Percentiles rank a stretch among this genome's conserved stretches.
phyloP scores from a whole-genome alignment of 176 grass and related monocot genomes.

The Eragrostis nindensis region DNA sequence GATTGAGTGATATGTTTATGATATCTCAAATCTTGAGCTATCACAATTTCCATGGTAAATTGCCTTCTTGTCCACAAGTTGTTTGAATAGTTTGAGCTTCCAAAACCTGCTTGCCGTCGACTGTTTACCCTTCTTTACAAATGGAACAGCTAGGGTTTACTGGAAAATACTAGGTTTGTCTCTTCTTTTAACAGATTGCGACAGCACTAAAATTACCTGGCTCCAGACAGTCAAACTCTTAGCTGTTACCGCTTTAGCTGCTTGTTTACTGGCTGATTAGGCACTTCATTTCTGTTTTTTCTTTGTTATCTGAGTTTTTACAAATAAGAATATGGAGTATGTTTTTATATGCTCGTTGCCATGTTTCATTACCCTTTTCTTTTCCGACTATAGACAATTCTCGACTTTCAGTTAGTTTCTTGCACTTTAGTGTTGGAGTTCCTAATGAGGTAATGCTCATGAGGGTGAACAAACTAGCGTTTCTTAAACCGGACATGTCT shows the following conservation, averaged over 20 bases:
- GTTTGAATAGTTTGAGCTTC: constrained; percentile 15
- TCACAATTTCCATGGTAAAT: not conserved
- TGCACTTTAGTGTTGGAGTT: not conserved
- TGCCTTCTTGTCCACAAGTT: not conserved
- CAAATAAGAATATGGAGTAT: not conserved
- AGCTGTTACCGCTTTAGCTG: not conserved
- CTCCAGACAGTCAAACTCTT: not conserved
- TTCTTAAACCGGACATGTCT: constrained; percentile 9
- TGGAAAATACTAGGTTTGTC: not conserved
- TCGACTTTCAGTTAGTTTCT: not conserved
- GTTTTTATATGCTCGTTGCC: not conserved
- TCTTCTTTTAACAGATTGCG: not conserved
- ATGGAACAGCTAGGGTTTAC: not conserved
- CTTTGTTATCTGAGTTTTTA: not conserved
- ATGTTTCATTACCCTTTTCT: not conserved
- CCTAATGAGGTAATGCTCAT: not conserved
- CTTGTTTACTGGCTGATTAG: not conserved
- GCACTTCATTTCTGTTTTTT: not conserved
- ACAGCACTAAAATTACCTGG: not conserved
- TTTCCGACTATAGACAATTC: not conserved
- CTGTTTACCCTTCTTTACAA: not conserved
- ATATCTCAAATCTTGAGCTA: not conserved
- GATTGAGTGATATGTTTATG: constrained; percentile 7
- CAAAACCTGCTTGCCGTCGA: not conserved
- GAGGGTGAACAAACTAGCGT: not conserved